Evolutionary conservation across 768 basidiomycete genomes (phyloP).

Genomic region (Holtermannia corniformis): DNA sequence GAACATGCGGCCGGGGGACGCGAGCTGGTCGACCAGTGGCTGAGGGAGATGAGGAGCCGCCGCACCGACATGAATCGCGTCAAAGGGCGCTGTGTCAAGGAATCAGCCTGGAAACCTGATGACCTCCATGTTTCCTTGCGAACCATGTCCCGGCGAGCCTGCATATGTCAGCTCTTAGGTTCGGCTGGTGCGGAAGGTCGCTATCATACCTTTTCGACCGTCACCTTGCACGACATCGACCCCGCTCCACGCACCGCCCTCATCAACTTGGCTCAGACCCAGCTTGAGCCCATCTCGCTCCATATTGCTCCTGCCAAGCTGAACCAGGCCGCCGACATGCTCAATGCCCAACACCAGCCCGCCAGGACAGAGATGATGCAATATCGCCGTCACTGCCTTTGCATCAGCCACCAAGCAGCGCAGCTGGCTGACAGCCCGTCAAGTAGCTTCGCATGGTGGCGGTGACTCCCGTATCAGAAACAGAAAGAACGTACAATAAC

Average conservation of each 20-base stretch:
- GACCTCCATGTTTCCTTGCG: too few species aligned
- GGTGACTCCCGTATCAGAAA: background rate
- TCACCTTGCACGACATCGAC: conserved; percentile 64
- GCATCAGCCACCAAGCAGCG: background rate
- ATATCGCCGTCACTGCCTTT: conserved; percentile 50
- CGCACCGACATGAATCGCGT: conserved; percentile 89
- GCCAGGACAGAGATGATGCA: conserved; percentile 58
- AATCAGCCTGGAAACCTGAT: background rate
- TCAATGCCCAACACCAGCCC: conserved; percentile 71
- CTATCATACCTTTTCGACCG: conserved; percentile 57
- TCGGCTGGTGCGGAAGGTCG: background rate
- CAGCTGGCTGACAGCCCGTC: background rate
- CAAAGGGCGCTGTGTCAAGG: conserved; percentile 48
- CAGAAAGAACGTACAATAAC: conserved; percentile 48
- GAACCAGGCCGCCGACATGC: conserved; percentile 69
- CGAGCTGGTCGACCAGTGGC: conserved; percentile 52
- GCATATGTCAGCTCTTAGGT: background rate
- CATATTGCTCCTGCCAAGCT: conserved; percentile 56
- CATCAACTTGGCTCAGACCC: conserved; percentile 48
- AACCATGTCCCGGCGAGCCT: conserved; percentile 23
- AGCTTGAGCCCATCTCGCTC: conserved; percentile 52
- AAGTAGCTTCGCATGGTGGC: background rate
- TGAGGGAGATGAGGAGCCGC: conserved; percentile 68
- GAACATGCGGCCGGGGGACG: conserved; percentile 56
- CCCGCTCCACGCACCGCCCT: conserved; percentile 46